Evolutionary conservation across 768 basidiomycete species (phyloP).

Genomic region (Polyporus arcularius): DNA sequence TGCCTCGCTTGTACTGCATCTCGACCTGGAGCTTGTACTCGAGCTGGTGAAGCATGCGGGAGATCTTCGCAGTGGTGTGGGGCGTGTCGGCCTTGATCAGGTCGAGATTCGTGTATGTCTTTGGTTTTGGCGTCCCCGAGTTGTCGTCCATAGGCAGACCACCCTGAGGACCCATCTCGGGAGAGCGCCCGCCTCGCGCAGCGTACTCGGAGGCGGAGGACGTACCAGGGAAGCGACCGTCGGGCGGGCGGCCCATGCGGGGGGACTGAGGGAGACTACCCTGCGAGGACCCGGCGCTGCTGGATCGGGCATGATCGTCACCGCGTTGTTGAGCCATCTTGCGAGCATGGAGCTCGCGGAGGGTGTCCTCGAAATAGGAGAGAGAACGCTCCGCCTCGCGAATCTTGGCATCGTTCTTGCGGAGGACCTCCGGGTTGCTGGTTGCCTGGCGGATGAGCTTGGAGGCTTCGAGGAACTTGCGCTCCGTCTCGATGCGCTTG

Average conservation of each 20-base stretch:
- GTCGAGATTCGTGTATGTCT: slow-evolving; percentile 84
- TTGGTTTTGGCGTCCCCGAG: slow-evolving; percentile 49
- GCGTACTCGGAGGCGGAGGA: slow-evolving; percentile 21
- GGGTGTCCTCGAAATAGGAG: slow-evolving; percentile 84
- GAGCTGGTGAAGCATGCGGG: slow-evolving; percentile 96
- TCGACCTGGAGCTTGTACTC: slow-evolving; percentile 99
- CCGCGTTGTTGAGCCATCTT: slow-evolving; percentile 62
- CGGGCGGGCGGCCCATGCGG: slow-evolving; percentile 14
- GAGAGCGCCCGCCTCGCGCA: slow-evolving; percentile 23
- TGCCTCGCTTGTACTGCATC: slow-evolving; percentile 96
- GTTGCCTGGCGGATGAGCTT: slow-evolving; percentile 80
- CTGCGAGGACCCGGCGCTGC: slow-evolving; percentile 32
- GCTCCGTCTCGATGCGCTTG: slow-evolving; percentile 89
- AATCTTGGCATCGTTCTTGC: slow-evolving; percentile 81
- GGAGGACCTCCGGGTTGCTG: slow-evolving; percentile 81
- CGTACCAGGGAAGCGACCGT: slow-evolving; percentile 17
- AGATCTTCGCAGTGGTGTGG: slow-evolving; percentile 93
- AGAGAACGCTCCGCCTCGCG: slow-evolving; percentile 82
- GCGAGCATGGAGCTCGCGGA: slow-evolving; percentile 79
- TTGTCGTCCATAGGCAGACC: slow-evolving; percentile 30
- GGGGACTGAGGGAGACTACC: slow-evolving; percentile 24
- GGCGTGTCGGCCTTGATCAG: slow-evolving; percentile 98
- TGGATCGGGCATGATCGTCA: slow-evolving; percentile 56
- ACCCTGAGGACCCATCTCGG: slow-evolving; percentile 30
- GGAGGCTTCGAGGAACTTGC: slow-evolving; percentile 87